Percentiles rank a stretch among this genome's conserved stretches.
phyloP scores from a whole-genome alignment of 306 rosid species.

The Luffa acutangula region DNA sequence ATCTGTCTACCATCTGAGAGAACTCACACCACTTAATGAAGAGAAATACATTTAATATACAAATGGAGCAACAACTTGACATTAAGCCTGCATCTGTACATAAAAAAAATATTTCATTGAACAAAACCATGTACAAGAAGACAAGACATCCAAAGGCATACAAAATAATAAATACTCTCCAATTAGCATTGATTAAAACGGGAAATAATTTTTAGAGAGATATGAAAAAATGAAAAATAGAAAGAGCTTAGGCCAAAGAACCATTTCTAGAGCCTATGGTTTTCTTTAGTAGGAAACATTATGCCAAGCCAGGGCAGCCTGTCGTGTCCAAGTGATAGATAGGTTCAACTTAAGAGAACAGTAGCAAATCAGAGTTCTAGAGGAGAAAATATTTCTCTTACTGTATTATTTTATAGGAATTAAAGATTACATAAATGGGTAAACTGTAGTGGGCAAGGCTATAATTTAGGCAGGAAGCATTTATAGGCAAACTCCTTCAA shows the following conservation, averaged over 20 bases:
- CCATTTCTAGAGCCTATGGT: not conserved
- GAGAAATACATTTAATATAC: not conserved
- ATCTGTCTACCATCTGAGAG: slow-evolving; percentile 92
- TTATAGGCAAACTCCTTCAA: not conserved
- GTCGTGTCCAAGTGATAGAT: not conserved
- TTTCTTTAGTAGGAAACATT: not conserved
- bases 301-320: not conserved
- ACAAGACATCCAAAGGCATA: not conserved
- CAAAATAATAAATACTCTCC: not conserved
- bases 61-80: not conserved
- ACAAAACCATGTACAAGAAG: not conserved
- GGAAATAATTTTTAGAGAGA: not conserved
- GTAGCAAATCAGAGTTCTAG: not conserved
- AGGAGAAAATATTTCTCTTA: not conserved
- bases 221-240: not conserved
- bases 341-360: not conserved
- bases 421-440: not conserved
- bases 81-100: not conserved
- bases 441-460: not conserved
- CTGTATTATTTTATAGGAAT: not conserved
- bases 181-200: not conserved
- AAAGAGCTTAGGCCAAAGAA: not conserved
- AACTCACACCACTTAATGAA: slow-evolving; percentile 18
- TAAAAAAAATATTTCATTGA: not conserved
- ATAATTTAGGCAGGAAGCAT: too few species aligned